Conservation (phyloP, 192 early-diverging fungal genomes). For the Allomyces arbusculus region DNA sequence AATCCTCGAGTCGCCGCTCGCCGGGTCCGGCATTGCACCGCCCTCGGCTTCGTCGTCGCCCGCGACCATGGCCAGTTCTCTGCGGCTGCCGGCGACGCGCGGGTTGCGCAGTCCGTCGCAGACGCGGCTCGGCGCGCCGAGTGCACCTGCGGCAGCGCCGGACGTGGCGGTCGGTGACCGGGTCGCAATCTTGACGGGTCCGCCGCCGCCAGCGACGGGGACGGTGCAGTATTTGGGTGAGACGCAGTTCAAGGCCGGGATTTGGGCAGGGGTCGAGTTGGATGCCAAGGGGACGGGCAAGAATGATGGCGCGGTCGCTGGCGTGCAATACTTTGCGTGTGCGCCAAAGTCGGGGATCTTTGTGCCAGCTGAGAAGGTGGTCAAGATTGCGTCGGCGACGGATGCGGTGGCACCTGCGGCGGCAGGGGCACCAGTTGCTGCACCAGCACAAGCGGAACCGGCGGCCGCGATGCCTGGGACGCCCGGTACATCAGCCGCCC, state of each 20-base stretch:
- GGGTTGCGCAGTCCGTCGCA: too few species aligned
- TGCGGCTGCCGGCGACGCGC: too few species aligned
- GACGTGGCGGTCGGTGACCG: neutral
- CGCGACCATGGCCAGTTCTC: neutral
- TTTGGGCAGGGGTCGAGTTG: neutral
- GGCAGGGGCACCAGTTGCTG: too few species aligned
- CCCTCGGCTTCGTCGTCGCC: neutral
- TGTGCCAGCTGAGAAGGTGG: conserved; percentile 1
- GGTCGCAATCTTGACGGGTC: neutral
- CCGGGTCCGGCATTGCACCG: neutral
- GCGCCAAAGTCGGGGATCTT: conserved; percentile 5
- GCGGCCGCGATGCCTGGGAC: too few species aligned
- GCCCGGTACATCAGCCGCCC: too few species aligned
- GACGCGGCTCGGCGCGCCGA: too few species aligned
- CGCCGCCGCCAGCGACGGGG: neutral
- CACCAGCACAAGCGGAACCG: too few species aligned
- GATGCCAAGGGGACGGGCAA: conserved; percentile 3
- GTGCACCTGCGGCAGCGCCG: neutral
- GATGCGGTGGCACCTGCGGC: too few species aligned
- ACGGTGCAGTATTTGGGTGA: neutral
- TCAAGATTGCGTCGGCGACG: too few species aligned
- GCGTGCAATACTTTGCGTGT: conserved; percentile 7
- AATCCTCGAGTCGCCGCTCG: too few species aligned
- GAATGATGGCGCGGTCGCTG: conserved; percentile 7
- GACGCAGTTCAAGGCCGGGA: neutral